phyloP scores from a whole-genome alignment of 345 rosid species.

The Gynandropsis gynandra region DNA sequence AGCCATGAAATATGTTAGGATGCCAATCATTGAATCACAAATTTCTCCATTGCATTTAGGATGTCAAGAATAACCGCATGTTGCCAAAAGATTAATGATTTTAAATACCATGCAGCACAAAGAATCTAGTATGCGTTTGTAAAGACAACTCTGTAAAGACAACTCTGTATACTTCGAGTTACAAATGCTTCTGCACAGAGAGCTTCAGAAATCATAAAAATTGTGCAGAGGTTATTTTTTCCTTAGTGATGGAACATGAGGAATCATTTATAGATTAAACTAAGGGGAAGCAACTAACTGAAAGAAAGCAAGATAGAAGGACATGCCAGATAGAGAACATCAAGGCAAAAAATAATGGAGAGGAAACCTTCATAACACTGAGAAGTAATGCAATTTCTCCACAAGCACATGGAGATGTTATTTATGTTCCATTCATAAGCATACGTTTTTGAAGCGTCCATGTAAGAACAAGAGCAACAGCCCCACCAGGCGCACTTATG shows the following conservation, averaged over 20 bases:
- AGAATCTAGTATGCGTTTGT: not conserved
- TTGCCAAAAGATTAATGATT: too few species aligned
- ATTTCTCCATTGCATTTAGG: too few species aligned
- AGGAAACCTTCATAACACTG: slow-evolving; percentile 89
- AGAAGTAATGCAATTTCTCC: slow-evolving; percentile 87
- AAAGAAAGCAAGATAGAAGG: slow-evolving; percentile 11
- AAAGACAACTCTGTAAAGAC: slow-evolving; percentile 14
- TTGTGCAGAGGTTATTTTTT: slow-evolving; percentile 3
- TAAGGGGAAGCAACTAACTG: slow-evolving; percentile 10
- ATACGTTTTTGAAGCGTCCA: slow-evolving; percentile 97
- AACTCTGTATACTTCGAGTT: slow-evolving; percentile 15
- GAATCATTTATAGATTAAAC: slow-evolving; percentile 16
- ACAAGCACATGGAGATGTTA: slow-evolving; percentile 99
- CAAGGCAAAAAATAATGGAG: slow-evolving; percentile 11
- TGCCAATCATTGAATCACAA: too few species aligned
- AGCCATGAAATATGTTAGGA: too few species aligned
- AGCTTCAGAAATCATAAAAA: slow-evolving; percentile 14
- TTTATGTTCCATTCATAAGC: slow-evolving; percentile 99
- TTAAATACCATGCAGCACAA: slow-evolving; percentile 15
- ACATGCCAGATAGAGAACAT: slow-evolving; percentile 4
- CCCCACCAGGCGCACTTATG: too few species aligned
- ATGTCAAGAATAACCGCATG: too few species aligned
- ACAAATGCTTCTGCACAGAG: not conserved
- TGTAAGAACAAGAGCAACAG: slow-evolving; percentile 97
- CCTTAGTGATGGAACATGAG: too few species aligned